phyloP scores from a whole-genome alignment of 2,329 filamentous ascomycete genomes.

The Laburnicola sp. region DNA sequence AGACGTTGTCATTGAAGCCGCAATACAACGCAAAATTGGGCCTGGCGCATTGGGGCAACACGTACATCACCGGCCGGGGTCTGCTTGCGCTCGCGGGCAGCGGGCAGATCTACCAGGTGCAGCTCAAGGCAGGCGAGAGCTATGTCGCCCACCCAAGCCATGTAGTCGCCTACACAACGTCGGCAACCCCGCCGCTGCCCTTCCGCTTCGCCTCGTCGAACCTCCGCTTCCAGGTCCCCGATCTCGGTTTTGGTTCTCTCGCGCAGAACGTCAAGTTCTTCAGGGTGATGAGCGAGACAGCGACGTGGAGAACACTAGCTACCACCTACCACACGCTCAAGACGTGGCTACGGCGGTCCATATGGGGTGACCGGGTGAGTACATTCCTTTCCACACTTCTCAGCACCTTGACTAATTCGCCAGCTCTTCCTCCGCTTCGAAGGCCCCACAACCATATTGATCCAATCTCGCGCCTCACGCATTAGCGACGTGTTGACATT shows the following conservation, averaged over 20 bases:
- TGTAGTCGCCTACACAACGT: conserved; percentile 85
- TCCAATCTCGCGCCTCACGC: conserved; percentile 83
- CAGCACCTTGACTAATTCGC: conserved; percentile 9
- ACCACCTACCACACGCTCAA: conserved; percentile 69
- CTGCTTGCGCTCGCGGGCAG: conserved; percentile 81
- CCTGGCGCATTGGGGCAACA: conserved; percentile 88
- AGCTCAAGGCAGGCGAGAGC: conserved; percentile 79
- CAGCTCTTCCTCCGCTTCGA: conserved; percentile 84
- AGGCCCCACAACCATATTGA: conserved; percentile 80
- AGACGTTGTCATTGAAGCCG: conserved; percentile 76
- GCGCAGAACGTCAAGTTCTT: conserved; percentile 75
- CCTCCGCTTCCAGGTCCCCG: conserved; percentile 77
- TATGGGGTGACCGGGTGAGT: conserved; percentile 84
- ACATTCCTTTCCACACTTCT: background rate
- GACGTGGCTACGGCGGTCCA: conserved; percentile 76
- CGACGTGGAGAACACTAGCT: conserved; percentile 71
- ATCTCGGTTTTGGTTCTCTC: conserved; percentile 62
- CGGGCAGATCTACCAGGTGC: conserved; percentile 87
- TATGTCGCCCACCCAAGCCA: conserved; percentile 90
- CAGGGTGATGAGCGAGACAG: conserved; percentile 69
- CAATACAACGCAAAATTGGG: conserved; percentile 74
- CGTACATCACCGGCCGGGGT: conserved; percentile 83
- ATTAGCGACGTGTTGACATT: conserved; percentile 76
- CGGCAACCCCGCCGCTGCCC: conserved; percentile 71
- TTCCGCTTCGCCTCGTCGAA: conserved; percentile 83